Percentiles rank a stretch among this genome's conserved stretches.
These are phyloP conservation scores for Camellia oleifera DNA, from an alignment of 179 eudicot genomes.

Conservation along the genomic window DNA sequence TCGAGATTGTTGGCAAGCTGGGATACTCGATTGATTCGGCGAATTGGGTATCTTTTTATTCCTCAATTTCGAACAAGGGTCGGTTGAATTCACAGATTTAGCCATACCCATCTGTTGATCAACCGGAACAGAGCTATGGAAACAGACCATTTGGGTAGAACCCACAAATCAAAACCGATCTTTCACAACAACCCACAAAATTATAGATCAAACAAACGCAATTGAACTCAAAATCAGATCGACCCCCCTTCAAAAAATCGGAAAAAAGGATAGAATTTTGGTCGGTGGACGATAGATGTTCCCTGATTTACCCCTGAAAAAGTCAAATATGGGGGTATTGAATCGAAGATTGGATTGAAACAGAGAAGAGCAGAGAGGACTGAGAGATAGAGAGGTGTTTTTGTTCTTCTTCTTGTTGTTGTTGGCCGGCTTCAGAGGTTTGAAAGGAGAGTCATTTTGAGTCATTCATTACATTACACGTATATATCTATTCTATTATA, in stretches of 20 bases:
- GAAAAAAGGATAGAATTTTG: constrained; percentile 4
- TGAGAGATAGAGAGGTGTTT: background rate
- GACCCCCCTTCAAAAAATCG: constrained; percentile 18
- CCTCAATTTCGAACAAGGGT: constrained; percentile 43
- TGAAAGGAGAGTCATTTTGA: background rate
- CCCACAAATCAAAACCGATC: constrained; percentile 25
- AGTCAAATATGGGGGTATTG: constrained; percentile 3
- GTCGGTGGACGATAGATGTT: background rate
- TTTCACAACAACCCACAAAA: constrained; percentile 22
- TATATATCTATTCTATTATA: too few relatives aligned
- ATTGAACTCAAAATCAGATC: constrained; percentile 18
- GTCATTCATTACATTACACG: background rate
- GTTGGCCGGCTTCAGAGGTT: constrained; percentile 21
- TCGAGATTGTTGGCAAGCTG: constrained; percentile 55
- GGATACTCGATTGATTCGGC: constrained; percentile 33
- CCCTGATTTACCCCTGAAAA: background rate
- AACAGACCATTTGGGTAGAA: constrained; percentile 58
- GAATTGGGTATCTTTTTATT: constrained; percentile 36
- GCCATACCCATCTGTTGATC: constrained; percentile 55
- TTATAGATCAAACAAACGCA: constrained; percentile 20
- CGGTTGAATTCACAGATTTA: constrained; percentile 42
- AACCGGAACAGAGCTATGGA: constrained; percentile 34
- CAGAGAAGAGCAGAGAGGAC: background rate
- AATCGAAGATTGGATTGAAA: background rate
- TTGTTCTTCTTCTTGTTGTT: background rate